phyloP scores from a whole-genome alignment of 2,329 filamentous ascomycete species.

The Zasmidium citrigriseum region DNA sequence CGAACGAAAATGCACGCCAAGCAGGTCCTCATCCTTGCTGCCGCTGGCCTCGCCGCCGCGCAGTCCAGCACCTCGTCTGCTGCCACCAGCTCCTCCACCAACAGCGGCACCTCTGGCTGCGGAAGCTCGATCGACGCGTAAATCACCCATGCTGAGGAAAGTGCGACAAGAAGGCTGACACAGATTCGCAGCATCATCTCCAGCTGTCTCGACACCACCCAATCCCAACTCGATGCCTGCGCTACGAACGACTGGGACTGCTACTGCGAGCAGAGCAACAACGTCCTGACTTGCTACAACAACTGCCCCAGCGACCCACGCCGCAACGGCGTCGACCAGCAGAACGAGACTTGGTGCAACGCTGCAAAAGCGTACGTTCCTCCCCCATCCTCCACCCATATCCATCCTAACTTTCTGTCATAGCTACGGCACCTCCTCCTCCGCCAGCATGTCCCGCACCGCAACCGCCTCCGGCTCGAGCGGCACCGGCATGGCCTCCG shows the following conservation, averaged over 20 bases:
- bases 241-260: slow-evolving; percentile 55
- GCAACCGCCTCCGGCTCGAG: slow-evolving; percentile 47
- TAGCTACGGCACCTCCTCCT: slow-evolving; percentile 22
- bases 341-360: slow-evolving; percentile 37
- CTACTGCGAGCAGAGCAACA: slow-evolving; percentile 57
- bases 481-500: slow-evolving; percentile 45
- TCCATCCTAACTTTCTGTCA: background rate
- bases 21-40: slow-evolving; percentile 32
- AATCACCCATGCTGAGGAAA: slow-evolving; percentile 8
- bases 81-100: slow-evolving; percentile 30
- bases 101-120: slow-evolving; percentile 36
- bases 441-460: slow-evolving; percentile 49
- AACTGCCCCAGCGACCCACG: slow-evolving; percentile 58
- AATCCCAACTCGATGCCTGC: slow-evolving; percentile 47
- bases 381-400: slow-evolving; percentile 37
- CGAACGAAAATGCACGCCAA: slow-evolving; percentile 21
- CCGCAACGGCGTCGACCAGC: slow-evolving; percentile 36
- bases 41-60: slow-evolving; percentile 42
- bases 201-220: slow-evolving; percentile 46
- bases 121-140: slow-evolving; percentile 41
- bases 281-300: slow-evolving; percentile 56
- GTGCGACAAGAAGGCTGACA: background rate
- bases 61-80: slow-evolving; percentile 39
- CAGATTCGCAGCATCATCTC: slow-evolving; percentile 51
- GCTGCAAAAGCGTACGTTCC: slow-evolving; percentile 34